A percentile compares a stretch with the other conserved stretches of the same genome.
Conservation (phyloP, 139 green algal species). For the Picocystis salinarum region DNA sequence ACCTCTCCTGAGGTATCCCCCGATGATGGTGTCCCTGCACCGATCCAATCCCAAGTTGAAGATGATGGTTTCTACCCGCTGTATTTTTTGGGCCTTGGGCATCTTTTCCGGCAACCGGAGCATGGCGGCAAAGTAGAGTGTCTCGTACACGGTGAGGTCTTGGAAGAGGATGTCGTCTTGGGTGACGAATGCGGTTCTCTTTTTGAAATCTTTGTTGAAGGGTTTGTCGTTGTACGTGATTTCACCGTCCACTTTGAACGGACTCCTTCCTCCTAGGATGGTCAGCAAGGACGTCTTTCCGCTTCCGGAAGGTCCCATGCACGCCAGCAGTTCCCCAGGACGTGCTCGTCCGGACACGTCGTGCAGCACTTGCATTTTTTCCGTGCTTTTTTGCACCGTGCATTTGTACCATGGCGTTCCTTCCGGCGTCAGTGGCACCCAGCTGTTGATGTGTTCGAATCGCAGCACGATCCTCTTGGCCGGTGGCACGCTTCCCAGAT, state of each 20-base stretch:
- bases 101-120: constrained; percentile 55
- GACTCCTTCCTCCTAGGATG: constrained; percentile 37
- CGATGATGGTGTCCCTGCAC: constrained; percentile 77
- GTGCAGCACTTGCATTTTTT: constrained; percentile 18
- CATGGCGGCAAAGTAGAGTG: constrained; percentile 27
- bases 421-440: too few species aligned
- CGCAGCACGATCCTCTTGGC: too few species aligned
- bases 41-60: constrained; percentile 37
- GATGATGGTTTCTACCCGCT: constrained; percentile 49
- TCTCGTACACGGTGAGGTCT: constrained; percentile 35
- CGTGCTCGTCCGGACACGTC: constrained; percentile 15
- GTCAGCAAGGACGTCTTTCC: constrained; percentile 64
- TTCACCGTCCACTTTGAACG: constrained; percentile 23
- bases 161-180: constrained; percentile 79
- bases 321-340: constrained; percentile 25
- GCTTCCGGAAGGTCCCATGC: constrained; percentile 38
- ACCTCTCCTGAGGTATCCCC: constrained; percentile 55
- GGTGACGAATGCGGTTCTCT: constrained; percentile 2
- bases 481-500: too few species aligned
- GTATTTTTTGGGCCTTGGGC: constrained; percentile 28
- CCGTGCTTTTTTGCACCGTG: too few species aligned
- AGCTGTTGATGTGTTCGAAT: too few species aligned
- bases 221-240: constrained; percentile 47
- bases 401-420: too few species aligned
- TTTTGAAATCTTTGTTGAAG: constrained; percentile 39